Evolutionary conservation across 2,329 filamentous ascomycete genomes (phyloP), one percentile per base, ranked within the genome.

Genomic region (Alternaria angustiovoidea): DNA sequence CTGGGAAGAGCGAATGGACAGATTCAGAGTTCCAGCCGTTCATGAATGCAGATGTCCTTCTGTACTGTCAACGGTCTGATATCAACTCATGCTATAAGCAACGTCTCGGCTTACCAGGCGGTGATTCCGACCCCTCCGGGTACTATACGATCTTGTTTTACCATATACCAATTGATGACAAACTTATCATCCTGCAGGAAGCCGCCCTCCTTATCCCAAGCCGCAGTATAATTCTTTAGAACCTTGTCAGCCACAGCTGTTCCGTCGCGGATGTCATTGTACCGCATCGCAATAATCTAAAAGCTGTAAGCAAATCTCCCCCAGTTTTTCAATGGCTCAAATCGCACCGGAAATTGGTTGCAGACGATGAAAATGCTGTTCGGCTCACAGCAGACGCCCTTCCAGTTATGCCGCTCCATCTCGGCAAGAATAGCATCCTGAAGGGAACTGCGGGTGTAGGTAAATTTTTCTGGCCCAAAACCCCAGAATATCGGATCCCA

Each of bases 351-450:
- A 68, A 82, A 82, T 57, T 81, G 81, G 61, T 82, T 82, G 66
- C 80, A 82, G 44, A 80, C 75, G 5, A 80, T 63, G 57, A 79
- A 80, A 7, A 80, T 72, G 3, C 63, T 66, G 64, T 82, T 82
- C 2, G 79, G 81, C 66, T 82, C 81, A 58, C 80, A 82, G 48
- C 79, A 82, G 1, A 79, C 80, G 0, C 80, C 79, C 2, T 80
- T 62, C 79, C 79, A 82, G 0, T 65, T 67, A 43, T 77, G 75
- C 12, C 66, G 51, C 60, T 80, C 79, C 78, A 82, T 81, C 61
- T 79, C 71, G 18, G 59, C 51, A 20, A 79, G 51, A 32, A 80
- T 77, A 20, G 69, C 74, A 16, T 66, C 54, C 60, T 82, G 79
- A 46, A 82, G 63, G 22, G 59, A 70, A 7, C 64, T 57, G 7